A percentile compares a stretch with the other conserved stretches of the same genome.
Conservation (phyloP, 2,329 filamentous ascomycete genomes). For the Fusarium sp. region DNA sequence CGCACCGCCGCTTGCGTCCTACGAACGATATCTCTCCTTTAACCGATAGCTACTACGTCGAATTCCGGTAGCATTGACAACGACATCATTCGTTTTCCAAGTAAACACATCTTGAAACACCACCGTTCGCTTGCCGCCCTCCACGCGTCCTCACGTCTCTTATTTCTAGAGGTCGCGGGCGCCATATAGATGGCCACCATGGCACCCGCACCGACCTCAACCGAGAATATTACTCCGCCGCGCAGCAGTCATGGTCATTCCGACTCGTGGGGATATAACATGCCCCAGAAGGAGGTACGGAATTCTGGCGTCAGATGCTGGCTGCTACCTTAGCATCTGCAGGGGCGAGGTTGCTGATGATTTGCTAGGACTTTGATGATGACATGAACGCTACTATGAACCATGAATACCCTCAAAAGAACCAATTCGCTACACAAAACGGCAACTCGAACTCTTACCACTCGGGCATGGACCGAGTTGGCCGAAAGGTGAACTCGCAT, state of each 20-base stretch:
- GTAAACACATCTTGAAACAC: background rate
- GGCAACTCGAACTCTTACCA: slow-evolving; percentile 42
- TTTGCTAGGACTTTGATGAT: slow-evolving; percentile 34
- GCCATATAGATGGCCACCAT: slow-evolving; percentile 62
- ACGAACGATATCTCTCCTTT: slow-evolving; percentile 24
- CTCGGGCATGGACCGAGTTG: slow-evolving; percentile 43
- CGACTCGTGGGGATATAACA: slow-evolving; percentile 56
- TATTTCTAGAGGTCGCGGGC: slow-evolving; percentile 44
- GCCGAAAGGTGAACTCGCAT: slow-evolving; percentile 52
- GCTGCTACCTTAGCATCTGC: background rate
- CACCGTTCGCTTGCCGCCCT: slow-evolving; percentile 1
- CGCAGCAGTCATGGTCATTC: slow-evolving; percentile 61
- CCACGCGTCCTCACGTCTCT: background rate
- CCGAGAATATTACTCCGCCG: slow-evolving; percentile 60
- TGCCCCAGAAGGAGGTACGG: slow-evolving; percentile 54
- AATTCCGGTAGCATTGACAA: background rate
- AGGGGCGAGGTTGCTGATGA: slow-evolving; percentile 24
- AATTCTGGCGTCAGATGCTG: background rate
- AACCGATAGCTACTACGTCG: background rate
- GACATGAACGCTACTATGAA: slow-evolving; percentile 28
- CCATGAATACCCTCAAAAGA: slow-evolving; percentile 36
- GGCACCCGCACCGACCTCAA: slow-evolving; percentile 60
- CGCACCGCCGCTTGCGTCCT: slow-evolving; percentile 26
- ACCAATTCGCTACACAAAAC: slow-evolving; percentile 37
- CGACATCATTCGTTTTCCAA: slow-evolving; percentile 1